phyloP scores from a whole-genome alignment of 192 early-diverging fungal species.

The Pilobolus umbonatus region DNA sequence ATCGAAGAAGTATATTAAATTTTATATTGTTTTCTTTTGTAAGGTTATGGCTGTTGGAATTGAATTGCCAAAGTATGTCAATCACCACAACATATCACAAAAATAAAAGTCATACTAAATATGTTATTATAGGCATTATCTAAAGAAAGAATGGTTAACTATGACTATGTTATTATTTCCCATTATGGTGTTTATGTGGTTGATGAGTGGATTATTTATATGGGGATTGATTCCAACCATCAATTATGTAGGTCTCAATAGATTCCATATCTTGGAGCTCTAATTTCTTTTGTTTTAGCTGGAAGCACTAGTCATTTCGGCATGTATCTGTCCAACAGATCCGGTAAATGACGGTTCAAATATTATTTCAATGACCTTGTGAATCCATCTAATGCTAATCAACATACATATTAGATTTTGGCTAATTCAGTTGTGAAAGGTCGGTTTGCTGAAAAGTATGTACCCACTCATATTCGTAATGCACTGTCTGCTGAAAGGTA shows the following conservation, averaged over 20 bases:
- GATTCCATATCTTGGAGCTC: conserved; percentile 6
- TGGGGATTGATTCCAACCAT: conserved; percentile 53
- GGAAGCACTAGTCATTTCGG: conserved; percentile 70
- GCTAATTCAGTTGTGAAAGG: conserved; percentile 94
- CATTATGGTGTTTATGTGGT: conserved; percentile 80
- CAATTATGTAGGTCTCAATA: conserved; percentile 42
- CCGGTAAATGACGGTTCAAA: conserved; percentile 50
- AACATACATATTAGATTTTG: conserved; percentile 43
- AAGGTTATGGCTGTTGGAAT: conserved; percentile 85
- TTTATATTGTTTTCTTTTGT: not conserved
- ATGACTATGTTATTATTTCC: conserved; percentile 72
- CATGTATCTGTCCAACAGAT: conserved; percentile 89
- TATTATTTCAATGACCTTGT: not conserved
- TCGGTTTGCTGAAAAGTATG: conserved; percentile 85
- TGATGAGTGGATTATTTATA: conserved; percentile 60
- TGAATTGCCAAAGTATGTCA: conserved; percentile 72
- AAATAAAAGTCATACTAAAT: not conserved
- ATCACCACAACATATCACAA: not conserved
- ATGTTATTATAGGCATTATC: conserved; percentile 25
- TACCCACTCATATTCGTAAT: conserved; percentile 70
- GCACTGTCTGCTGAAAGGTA: conserved; percentile 71
- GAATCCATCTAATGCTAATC: not conserved
- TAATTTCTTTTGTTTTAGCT: conserved; percentile 40
- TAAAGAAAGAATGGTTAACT: conserved; percentile 55
- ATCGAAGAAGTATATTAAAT: not conserved